Conservation (phyloP, 2,329 filamentous ascomycete species). For the Leptographium wingfieldii region DNA sequence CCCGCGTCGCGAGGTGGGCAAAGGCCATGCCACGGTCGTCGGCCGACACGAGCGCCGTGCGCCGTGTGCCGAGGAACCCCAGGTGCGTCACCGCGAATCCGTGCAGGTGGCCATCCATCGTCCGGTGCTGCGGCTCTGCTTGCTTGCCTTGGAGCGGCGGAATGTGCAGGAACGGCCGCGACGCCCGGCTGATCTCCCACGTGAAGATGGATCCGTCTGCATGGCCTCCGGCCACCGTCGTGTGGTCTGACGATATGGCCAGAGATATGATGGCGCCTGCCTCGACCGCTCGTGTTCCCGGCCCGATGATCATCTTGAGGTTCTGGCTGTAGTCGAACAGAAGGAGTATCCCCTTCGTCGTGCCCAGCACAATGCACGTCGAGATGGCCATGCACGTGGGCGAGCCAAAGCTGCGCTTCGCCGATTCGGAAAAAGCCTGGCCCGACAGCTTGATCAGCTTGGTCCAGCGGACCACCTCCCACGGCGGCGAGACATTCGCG, state of each 20-base stretch:
- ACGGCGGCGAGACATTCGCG: conserved; percentile 45
- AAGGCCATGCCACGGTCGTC: conserved; percentile 97
- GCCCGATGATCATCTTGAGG: conserved; percentile 84
- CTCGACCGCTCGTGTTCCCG: conserved; percentile 87
- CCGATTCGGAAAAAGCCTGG: conserved; percentile 84
- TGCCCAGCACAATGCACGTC: conserved; percentile 79
- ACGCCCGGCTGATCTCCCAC: conserved; percentile 79
- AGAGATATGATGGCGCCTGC: conserved; percentile 78
- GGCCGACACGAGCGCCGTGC: conserved; percentile 88
- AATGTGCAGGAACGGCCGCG: conserved; percentile 80
- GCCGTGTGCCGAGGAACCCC: conserved; percentile 87
- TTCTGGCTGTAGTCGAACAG: conserved; percentile 98
- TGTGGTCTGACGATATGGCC: conserved; percentile 86
- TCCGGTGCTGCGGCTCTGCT: conserved; percentile 41
- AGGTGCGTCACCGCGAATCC: conserved; percentile 73
- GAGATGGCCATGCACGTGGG: conserved; percentile 85
- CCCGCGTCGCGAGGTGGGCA: conserved; percentile 86
- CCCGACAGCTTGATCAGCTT: conserved; percentile 79
- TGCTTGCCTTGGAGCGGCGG: conserved; percentile 49
- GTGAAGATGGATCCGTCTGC: conserved; percentile 87
- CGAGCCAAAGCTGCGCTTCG: conserved; percentile 81
- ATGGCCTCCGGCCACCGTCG: conserved; percentile 83
- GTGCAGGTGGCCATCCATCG: conserved; percentile 69
- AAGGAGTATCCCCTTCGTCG: conserved; percentile 85
- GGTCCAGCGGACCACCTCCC: conserved; percentile 97